Evolutionary conservation across 1,284 basidiomycete species (phyloP).

Genomic region (Cutaneotrichosporon cyanovorans): DNA sequence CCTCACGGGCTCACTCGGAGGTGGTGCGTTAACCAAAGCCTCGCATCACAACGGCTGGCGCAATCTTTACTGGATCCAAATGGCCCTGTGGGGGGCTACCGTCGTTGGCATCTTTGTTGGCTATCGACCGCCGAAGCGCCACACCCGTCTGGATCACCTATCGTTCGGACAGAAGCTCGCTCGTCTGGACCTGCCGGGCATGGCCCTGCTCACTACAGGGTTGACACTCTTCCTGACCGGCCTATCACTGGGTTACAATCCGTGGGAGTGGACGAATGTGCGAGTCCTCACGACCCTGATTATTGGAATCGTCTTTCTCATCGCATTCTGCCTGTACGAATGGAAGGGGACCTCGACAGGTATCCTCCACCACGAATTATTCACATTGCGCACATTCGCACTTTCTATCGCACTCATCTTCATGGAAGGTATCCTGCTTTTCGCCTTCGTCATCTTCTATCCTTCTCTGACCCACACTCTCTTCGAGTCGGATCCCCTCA

Average conservation of each 20-base stretch:
- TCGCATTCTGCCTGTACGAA: slow-evolving; percentile 6
- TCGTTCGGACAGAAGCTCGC: slow-evolving; percentile 6
- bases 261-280: slow-evolving; percentile 7
- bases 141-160: slow-evolving; percentile 8
- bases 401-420: slow-evolving; percentile 15
- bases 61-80: slow-evolving; percentile 11
- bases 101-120: slow-evolving; percentile 4
- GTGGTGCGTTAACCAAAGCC: neutral
- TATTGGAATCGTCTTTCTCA: slow-evolving; percentile 2
- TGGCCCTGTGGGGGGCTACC: slow-evolving; percentile 8
- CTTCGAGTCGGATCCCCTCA: slow-evolving; percentile 13
- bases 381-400: slow-evolving; percentile 11
- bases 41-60: slow-evolving; percentile 6
- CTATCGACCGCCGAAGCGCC: slow-evolving; percentile 12
- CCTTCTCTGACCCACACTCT: slow-evolving; percentile 7
- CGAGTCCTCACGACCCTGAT: slow-evolving; percentile 7
- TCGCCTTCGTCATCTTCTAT: slow-evolving; percentile 16
- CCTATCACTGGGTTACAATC: slow-evolving; percentile 7
- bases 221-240: slow-evolving; percentile 4
- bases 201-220: slow-evolving; percentile 2
- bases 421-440: slow-evolving; percentile 17
- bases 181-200: slow-evolving; percentile 6
- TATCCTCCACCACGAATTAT: slow-evolving; percentile 17
- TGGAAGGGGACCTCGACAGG: slow-evolving; percentile 11
- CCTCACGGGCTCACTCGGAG: no score